phyloP scores from a whole-genome alignment of 495 filamentous ascomycete species.

The Polyplosphaeria fusca region DNA sequence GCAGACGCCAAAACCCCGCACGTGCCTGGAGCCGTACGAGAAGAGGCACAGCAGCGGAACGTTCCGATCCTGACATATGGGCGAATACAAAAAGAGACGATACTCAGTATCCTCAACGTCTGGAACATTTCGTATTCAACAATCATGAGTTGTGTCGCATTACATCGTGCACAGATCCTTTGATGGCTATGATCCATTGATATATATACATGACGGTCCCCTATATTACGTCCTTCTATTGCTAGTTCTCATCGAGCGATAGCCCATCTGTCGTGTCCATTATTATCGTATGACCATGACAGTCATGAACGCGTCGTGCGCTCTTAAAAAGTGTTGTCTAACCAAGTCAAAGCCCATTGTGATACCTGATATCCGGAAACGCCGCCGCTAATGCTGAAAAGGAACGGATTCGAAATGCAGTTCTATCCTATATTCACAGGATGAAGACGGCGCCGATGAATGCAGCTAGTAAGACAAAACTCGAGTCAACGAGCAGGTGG shows the following conservation, averaged over 20 bases:
- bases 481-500: slow-evolving; percentile 6
- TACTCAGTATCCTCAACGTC: no score
- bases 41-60: no score
- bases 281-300: not conserved
- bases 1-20: no score
- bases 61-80: no score
- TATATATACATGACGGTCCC: no score
- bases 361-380: slow-evolving; percentile 1
- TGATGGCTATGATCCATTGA: no score
- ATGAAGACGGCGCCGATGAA: slow-evolving; percentile 24
- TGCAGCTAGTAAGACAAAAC: slow-evolving; percentile 25
- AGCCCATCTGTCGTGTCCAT: not conserved
- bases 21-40: no score
- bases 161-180: no score
- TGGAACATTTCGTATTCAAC: no score
- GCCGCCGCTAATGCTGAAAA: slow-evolving; percentile 17
- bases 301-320: not conserved
- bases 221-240: not conserved
- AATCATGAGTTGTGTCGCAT: no score
- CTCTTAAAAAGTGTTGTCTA: not conserved
- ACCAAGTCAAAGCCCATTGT: not conserved
- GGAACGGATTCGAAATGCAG: not conserved
- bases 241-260: not conserved
- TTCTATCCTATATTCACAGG: slow-evolving; percentile 21
- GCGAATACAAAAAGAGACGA: no score